Evolutionary conservation across 83 land plant species (phyloP).

Genomic region (Thuja plicata): DNA sequence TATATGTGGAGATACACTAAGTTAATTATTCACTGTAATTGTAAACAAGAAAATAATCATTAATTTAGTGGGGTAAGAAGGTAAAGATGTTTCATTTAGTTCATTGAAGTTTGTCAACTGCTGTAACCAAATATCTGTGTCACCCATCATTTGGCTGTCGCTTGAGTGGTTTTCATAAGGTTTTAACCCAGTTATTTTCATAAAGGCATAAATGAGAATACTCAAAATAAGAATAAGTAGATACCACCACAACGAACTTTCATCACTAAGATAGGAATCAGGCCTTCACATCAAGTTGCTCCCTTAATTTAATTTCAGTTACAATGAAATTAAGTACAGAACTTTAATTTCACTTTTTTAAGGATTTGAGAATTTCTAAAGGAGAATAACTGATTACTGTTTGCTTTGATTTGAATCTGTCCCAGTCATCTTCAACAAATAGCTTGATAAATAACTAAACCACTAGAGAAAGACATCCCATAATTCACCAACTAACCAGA

Average conservation of each 20-base stretch:
- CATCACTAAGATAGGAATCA: background rate
- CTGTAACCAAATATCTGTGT: background rate
- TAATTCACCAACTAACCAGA: background rate
- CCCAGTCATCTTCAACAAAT: background rate
- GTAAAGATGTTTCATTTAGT: background rate
- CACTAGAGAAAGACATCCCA: background rate
- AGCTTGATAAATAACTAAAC: background rate
- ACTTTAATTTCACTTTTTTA: background rate
- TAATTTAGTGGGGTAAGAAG: background rate
- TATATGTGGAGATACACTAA: too few relatives aligned
- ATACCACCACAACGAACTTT: background rate
- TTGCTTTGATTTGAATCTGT: background rate
- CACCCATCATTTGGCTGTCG: background rate
- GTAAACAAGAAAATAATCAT: background rate
- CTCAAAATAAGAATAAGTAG: background rate
- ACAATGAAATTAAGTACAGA: background rate
- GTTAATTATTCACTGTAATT: background rate
- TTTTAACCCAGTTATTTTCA: background rate
- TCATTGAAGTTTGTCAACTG: background rate
- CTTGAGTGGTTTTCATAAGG: background rate
- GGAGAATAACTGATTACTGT: background rate
- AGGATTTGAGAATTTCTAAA: background rate
- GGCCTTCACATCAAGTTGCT: background rate
- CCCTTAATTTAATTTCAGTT: background rate
- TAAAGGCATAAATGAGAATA: background rate